phyloP scores from a whole-genome alignment of 192 early-diverging fungal species.

The Coemansia nantahalensis region DNA sequence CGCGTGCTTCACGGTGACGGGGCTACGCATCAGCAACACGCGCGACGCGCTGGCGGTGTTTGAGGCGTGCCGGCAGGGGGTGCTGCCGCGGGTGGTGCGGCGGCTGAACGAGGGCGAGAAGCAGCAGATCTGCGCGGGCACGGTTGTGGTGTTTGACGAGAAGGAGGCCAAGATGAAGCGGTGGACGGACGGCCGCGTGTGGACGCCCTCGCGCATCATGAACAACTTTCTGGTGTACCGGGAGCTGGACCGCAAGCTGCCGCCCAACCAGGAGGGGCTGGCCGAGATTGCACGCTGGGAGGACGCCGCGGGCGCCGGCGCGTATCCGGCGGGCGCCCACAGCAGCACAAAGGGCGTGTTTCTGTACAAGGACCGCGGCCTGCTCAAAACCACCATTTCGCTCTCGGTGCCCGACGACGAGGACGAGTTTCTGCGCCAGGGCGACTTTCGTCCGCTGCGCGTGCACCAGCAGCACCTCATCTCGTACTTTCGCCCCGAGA shows the following conservation, averaged over 20 bases:
- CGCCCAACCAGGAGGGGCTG: conserved; percentile 45
- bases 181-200: conserved; percentile 82
- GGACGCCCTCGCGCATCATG: conserved; percentile 81
- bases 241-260: conserved; percentile 61
- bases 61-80: conserved; percentile 69
- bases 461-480: conserved; percentile 46
- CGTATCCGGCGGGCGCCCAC: conserved; percentile 5
- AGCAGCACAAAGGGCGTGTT: conserved; percentile 44
- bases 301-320: neutral
- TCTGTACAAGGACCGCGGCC: conserved; percentile 57
- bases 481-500: conserved; percentile 33
- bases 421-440: conserved; percentile 19
- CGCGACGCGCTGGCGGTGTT: conserved; percentile 77
- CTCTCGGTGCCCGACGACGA: conserved; percentile 57
- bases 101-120: conserved; percentile 73
- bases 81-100: conserved; percentile 66
- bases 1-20: conserved; percentile 40
- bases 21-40: conserved; percentile 40
- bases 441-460: conserved; percentile 7
- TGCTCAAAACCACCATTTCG: conserved; percentile 80
- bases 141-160: conserved; percentile 86
- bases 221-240: conserved; percentile 82
- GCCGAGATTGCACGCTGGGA: conserved; percentile 18
- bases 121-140: conserved; percentile 67
- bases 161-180: conserved; percentile 79